phyloP scores from a whole-genome alignment of 495 filamentous ascomycete genomes.

The Podospora bellae-mahoneyi region DNA sequence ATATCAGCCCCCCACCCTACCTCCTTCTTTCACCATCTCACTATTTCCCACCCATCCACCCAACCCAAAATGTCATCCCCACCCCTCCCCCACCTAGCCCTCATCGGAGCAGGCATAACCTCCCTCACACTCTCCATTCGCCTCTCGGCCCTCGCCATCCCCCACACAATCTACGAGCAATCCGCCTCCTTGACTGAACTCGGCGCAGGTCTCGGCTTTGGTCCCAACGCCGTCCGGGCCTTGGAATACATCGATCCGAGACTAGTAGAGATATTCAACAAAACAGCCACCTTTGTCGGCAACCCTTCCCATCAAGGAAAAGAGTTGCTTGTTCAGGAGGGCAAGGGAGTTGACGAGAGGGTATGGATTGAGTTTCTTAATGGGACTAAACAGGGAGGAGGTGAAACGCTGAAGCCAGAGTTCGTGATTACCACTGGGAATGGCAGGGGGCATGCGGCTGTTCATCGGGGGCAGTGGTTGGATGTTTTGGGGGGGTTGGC shows the following conservation, averaged over 20 bases:
- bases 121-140: constrained; percentile 50
- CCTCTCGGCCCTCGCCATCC: constrained; percentile 40
- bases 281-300: constrained; percentile 18
- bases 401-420: constrained; percentile 8
- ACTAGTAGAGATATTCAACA: constrained; percentile 16
- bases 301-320: neutral
- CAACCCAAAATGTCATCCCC: neutral
- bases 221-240: constrained; percentile 56
- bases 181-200: constrained; percentile 50
- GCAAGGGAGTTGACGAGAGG: neutral
- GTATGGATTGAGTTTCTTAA: constrained; percentile 27
- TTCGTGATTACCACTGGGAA: constrained; percentile 27
- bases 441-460: constrained; percentile 32
- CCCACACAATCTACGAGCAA: constrained; percentile 54
- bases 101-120: constrained; percentile 55
- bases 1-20: neutral
- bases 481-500: constrained; percentile 56
- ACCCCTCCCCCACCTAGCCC: constrained; percentile 40
- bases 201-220: constrained; percentile 61
- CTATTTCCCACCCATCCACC: neutral
- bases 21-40: neutral
- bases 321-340: neutral
- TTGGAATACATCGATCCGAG: constrained; percentile 40
- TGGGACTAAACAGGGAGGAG: constrained; percentile 11
- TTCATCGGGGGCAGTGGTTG: constrained; percentile 58